Conservation (phyloP, 176 grass and related monocot genomes). For the Tillandsia leiboldiana region DNA sequence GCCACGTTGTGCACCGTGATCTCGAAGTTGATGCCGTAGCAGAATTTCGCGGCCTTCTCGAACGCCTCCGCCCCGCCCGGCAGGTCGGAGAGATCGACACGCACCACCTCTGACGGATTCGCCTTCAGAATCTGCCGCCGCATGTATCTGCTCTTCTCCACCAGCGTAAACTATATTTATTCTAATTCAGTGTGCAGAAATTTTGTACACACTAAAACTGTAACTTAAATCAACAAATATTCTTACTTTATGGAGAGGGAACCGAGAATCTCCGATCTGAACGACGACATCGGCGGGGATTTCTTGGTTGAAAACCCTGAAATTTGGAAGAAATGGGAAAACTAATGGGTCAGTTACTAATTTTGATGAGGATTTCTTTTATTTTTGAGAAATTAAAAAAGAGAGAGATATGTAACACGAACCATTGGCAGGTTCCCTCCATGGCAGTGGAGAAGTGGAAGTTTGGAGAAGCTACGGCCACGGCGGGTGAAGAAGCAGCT, state of each 20-base stretch:
- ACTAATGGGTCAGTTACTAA: neutral
- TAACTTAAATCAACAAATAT: neutral
- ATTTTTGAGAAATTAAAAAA: no score
- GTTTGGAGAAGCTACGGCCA: constrained; percentile 8
- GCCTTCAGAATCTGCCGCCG: constrained; percentile 27
- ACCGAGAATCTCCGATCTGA: constrained; percentile 37
- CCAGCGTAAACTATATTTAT: constrained; percentile 44
- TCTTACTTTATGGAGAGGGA: constrained; percentile 82
- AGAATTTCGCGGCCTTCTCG: constrained; percentile 58
- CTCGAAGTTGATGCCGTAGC: constrained; percentile 76
- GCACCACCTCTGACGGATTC: constrained; percentile 2
- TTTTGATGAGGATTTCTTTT: neutral
- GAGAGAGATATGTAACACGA: neutral
- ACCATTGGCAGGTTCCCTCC: constrained; percentile 74
- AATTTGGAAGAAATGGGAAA: neutral
- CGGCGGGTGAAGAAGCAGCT: constrained; percentile 6
- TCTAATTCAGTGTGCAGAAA: neutral
- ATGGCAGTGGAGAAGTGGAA: constrained; percentile 31
- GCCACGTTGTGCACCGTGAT: constrained; percentile 55
- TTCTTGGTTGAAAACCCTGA: constrained; percentile 51
- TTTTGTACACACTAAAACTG: neutral
- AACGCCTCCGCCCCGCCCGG: constrained; percentile 66
- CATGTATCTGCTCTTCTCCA: constrained; percentile 70
- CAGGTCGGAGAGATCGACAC: constrained; percentile 35
- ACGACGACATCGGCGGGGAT: constrained; percentile 47